Conservation (phyloP, 1,284 basidiomycete genomes). For the Phenoliferia sp. region DNA sequence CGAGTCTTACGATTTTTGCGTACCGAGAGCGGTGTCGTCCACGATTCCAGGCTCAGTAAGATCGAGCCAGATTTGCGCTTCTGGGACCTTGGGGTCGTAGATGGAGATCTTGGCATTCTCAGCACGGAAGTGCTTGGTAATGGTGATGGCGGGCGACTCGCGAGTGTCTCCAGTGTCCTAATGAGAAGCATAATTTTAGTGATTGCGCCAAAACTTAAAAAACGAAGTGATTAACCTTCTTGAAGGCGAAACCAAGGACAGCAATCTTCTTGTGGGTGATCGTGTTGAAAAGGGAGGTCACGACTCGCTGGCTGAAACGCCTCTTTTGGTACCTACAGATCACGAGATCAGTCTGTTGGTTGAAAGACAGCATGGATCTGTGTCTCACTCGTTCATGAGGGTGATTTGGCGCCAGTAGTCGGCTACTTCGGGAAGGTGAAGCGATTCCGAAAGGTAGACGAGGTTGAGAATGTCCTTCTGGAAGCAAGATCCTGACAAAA, state of each 20-base stretch:
- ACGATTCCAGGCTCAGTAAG: constrained; percentile 48
- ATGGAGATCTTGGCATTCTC: constrained; percentile 82
- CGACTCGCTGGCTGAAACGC: constrained; percentile 44
- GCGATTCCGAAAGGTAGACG: constrained; percentile 89
- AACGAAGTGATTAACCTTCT: too few relatives aligned
- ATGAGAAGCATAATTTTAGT: background rate
- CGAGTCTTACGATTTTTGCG: too few relatives aligned
- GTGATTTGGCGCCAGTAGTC: constrained; percentile 72
- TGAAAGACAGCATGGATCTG: background rate
- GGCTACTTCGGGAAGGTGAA: constrained; percentile 94
- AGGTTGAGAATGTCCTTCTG: constrained; percentile 99
- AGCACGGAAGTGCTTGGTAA: constrained; percentile 86
- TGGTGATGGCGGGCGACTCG: constrained; percentile 92
- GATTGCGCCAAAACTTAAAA: too few relatives aligned
- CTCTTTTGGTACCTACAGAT: constrained; percentile 97
- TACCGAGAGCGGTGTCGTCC: constrained; percentile 45
- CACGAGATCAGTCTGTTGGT: background rate
- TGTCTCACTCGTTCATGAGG: constrained; percentile 1
- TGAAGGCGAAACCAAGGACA: constrained; percentile 72
- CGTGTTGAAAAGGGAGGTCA: constrained; percentile 77
- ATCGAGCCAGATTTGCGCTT: constrained; percentile 52
- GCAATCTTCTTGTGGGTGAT: constrained; percentile 95
- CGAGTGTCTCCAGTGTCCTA: constrained; percentile 93
- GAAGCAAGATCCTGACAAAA: constrained; percentile 68
- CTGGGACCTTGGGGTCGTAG: constrained; percentile 80